Evolutionary conservation across 129 eudicot genomes (phyloP).

Genomic region (Saposhnikovia divaricata): DNA sequence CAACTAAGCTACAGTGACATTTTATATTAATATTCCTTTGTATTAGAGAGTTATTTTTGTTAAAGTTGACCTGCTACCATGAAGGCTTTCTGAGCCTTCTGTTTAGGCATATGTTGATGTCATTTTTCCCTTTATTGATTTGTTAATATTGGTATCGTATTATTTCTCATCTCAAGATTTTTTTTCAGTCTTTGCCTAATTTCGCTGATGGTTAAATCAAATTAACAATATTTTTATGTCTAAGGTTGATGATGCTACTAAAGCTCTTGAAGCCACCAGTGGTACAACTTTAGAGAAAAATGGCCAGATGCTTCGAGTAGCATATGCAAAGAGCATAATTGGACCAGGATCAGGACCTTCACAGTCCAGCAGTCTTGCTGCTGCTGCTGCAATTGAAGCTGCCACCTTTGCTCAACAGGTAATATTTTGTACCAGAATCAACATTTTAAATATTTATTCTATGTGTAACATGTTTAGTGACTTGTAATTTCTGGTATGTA

Average conservation of each 20-base stretch:
- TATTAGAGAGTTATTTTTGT: neutral
- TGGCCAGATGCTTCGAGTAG: slow-evolving; percentile 90
- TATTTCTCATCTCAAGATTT: neutral
- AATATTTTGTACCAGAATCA: neutral
- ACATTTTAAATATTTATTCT: neutral
- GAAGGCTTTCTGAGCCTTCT: neutral
- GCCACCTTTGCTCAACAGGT: slow-evolving; percentile 99
- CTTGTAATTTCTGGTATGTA: neutral
- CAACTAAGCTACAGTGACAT: neutral
- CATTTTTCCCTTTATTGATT: neutral
- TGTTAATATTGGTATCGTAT: neutral
- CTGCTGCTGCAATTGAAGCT: slow-evolving; percentile 99
- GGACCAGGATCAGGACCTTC: slow-evolving; percentile 79
- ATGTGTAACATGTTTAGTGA: neutral
- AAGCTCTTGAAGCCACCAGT: slow-evolving; percentile 88
- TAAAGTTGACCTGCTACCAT: neutral
- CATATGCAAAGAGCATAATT: slow-evolving; percentile 91
- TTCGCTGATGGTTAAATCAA: neutral
- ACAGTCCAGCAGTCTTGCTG: slow-evolving; percentile 94
- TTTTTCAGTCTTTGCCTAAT: neutral
- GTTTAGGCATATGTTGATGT: neutral
- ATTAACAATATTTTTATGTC: neutral
- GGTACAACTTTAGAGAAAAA: slow-evolving; percentile 81
- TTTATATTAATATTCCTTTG: neutral
- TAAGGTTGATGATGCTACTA: slow-evolving; percentile 93